Percentiles rank a stretch among this genome's conserved stretches.
These are phyloP conservation scores for Fraxinus excelsior DNA, from an alignment of 257 asterid genomes.

Conservation along the genomic window DNA sequence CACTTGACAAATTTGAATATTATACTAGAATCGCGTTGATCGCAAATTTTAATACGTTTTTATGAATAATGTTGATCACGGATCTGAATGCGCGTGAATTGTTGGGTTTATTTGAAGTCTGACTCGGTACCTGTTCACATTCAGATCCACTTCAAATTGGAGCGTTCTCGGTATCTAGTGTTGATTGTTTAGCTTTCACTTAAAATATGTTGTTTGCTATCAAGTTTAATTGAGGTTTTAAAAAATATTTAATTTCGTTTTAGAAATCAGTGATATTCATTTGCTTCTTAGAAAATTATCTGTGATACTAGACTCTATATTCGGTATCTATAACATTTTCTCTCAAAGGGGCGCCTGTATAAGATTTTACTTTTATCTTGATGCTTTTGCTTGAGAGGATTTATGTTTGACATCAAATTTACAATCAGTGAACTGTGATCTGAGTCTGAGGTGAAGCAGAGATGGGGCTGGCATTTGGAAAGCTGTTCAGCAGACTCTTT, in stretches of 20 bases:
- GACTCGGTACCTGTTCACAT: neutral
- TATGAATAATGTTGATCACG: neutral
- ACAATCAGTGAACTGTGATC: constrained; percentile 23
- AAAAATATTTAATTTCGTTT: neutral
- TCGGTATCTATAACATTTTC: neutral
- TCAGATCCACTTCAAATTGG: neutral
- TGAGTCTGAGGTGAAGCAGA: constrained; percentile 20
- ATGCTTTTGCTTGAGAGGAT: neutral
- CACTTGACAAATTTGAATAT: neutral
- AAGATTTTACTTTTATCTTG: too few relatives aligned
- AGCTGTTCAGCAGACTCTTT: constrained; percentile 44
- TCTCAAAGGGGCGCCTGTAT: too few relatives aligned
- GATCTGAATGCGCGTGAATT: neutral
- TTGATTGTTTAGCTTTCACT: neutral
- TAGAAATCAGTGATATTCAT: neutral
- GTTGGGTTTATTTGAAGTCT: neutral
- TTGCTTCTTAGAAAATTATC: neutral
- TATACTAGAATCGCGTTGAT: neutral
- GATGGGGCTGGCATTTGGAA: constrained; percentile 48
- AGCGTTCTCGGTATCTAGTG: neutral
- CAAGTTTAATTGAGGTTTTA: neutral
- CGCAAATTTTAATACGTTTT: neutral
- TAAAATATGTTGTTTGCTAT: neutral
- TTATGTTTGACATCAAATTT: neutral
- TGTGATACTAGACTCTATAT: neutral